Percentiles rank a stretch among this genome's conserved stretches.
Evolutionary conservation across 768 basidiomycete genomes (phyloP).

Genomic region (Hygrocybe punicea): DNA sequence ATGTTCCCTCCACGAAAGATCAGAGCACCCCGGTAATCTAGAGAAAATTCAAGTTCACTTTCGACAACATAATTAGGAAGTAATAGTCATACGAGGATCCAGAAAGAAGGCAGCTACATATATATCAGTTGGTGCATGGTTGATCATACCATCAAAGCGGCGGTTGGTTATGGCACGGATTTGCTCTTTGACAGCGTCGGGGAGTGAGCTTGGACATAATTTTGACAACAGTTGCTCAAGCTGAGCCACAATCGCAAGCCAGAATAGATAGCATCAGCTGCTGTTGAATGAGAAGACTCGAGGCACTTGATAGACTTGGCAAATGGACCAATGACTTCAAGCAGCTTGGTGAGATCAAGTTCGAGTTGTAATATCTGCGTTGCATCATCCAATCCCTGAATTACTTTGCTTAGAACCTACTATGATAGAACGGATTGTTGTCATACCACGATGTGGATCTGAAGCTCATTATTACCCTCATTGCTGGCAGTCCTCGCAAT

Average conservation of each 20-base stretch:
- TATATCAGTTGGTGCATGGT: neutral
- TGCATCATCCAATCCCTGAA: neutral
- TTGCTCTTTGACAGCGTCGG: neutral
- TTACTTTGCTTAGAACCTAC: neutral
- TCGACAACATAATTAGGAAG: neutral
- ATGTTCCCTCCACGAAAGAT: slow-evolving; percentile 24
- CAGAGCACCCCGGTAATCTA: slow-evolving; percentile 19
- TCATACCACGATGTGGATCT: neutral
- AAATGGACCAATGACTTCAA: slow-evolving; percentile 22
- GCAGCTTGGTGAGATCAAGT: slow-evolving; percentile 21
- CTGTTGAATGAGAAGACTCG: slow-evolving; percentile 25
- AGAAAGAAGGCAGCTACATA: slow-evolving; percentile 2
- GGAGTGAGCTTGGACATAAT: neutral
- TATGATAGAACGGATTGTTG: neutral
- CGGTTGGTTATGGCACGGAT: neutral
- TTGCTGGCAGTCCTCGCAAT: slow-evolving; percentile 13
- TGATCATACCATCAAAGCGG: neutral
- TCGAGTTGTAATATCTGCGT: slow-evolving; percentile 15
- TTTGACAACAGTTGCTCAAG: neutral
- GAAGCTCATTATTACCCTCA: slow-evolving; percentile 1
- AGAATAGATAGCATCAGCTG: slow-evolving; percentile 35
- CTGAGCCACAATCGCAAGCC: slow-evolving; percentile 27
- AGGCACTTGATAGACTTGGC: slow-evolving; percentile 31
- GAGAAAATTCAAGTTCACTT: neutral
- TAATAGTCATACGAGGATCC: slow-evolving; percentile 1